Percentiles rank a stretch among this genome's conserved stretches.
Conservation (phyloP, 768 basidiomycete genomes). For the Amanita rubescens region DNA sequence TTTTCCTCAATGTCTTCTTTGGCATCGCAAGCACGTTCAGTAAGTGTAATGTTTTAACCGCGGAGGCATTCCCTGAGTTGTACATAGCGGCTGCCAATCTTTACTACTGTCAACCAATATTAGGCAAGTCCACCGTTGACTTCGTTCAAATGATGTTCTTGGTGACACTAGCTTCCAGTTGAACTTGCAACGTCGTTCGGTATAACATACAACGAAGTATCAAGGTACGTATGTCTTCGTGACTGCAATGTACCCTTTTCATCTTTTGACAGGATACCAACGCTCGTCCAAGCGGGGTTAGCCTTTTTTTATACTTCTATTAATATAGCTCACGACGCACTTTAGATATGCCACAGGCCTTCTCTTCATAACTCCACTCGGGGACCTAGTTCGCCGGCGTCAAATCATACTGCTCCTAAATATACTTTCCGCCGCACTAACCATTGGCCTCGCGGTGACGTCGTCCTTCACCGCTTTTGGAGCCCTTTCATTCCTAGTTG, state of each 20-base stretch:
- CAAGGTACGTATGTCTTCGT: conserved; percentile 21
- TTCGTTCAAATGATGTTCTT: neutral
- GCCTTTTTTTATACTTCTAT: conserved; percentile 4
- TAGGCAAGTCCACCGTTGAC: conserved; percentile 39
- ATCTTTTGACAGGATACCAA: conserved; percentile 42
- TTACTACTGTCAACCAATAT: conserved; percentile 77
- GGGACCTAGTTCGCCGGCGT: conserved; percentile 74
- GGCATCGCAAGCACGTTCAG: conserved; percentile 57
- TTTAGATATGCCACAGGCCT: conserved; percentile 65
- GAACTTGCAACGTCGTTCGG: conserved; percentile 32
- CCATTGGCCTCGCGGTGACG: conserved; percentile 67
- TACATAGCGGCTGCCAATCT: conserved; percentile 61
- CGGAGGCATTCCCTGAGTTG: neutral
- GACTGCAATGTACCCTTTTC: conserved; percentile 16
- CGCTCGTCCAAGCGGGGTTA: conserved; percentile 63
- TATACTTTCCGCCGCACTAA: conserved; percentile 44
- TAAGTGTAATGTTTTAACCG: conserved; percentile 18
- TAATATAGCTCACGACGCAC: neutral
- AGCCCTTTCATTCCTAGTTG: conserved; percentile 61
- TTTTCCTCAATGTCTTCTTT: conserved; percentile 49
- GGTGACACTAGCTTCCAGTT: conserved; percentile 23
- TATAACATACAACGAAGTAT: conserved; percentile 32
- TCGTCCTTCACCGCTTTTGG: conserved; percentile 53
- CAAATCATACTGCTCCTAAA: conserved; percentile 59
- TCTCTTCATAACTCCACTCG: conserved; percentile 71